Base-by-base conservation (phyloP, 2,329 filamentous ascomycete species). In the Daldinia sp. region DNA sequence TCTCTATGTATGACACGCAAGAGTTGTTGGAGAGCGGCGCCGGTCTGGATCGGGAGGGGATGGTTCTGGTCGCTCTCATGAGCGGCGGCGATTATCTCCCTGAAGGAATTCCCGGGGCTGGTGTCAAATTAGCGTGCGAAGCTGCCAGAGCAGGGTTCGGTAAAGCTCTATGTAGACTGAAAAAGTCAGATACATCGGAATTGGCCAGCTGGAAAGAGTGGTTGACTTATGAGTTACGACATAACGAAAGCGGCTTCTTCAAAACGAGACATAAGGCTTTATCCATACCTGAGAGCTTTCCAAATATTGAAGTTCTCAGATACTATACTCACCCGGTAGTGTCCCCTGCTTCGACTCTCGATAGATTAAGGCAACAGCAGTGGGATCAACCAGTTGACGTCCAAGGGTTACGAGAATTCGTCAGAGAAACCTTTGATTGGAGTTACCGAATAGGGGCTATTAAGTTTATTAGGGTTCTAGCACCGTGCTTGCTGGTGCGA, bases 61-160 rank as follows among this genome's bases (percentile, higher is more conserved):
- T 99, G 94, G 91, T 98, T 23, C 82, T 99, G 12, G 92, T 98
- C 20, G 96, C 96, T 0, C 83, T 99, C 69, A 94, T 99, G 87
- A 98, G 94, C 73, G 96, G 96, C 6, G 96, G 96, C 6, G 96
- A 99, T 79, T 99, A 99, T 74, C 84, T 95, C 0, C 93, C 94
- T 0, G 92, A 93, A 62, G 96, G 96, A 0, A 91, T 99, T 15
- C 90, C 92, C 0, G 92, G 93, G 3, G 97, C 94, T 74, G 96
- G 96, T 1, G 89, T 93, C 55, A 97, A 95, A 76, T 85, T 94
- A 10, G 95, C 96, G 0, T 96, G 92, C 72, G 93, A 98, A 78
- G 97, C 96, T 60, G 94, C 94, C 37, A 89, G 89, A 74, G 96
- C 93, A 59, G 94, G 94, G 0, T 98, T 95, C 79, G 96, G 95